Evolutionary conservation across 768 basidiomycete genomes (phyloP), one percentile per base, ranked within the genome.

Genomic region (Roridomyces roridus): DNA sequence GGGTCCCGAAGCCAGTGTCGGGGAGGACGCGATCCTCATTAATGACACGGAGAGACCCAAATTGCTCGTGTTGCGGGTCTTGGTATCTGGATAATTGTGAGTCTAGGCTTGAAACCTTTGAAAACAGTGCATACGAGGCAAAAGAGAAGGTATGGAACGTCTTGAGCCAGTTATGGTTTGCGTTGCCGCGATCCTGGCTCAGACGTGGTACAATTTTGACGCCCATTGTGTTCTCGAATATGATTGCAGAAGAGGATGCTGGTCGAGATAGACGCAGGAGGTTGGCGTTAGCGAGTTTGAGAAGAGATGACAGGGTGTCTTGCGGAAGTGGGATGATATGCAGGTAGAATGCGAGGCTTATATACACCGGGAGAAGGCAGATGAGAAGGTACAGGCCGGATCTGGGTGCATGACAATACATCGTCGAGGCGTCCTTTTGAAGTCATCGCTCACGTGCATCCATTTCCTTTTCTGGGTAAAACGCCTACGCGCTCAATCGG

Each of bases 71-170:
- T 7, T 3, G 36, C 20, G 44, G 14, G 43, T 54, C 45, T 3
- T 57, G 51, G 21, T 62, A 62, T 11, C 60, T 62, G 17, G 2
- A 28, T 12, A 51, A 15, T 10, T 12, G 14, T 37, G 2, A 14
- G 34, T 52, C 60, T 20, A 23, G 26, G n/a, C n/a, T n/a, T n/a
- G n/a, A n/a, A n/a, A n/a, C n/a, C n/a, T n/a, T n/a, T n/a, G n/a
- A n/a, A n/a, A n/a, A n/a, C n/a, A n/a, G n/a, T n/a, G 77, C 85
- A 35, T 68, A 89, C 87, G 72, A 71, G 0, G 88, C 84, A 63
- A 92, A 92, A 1, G 88, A 83, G 68, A 94, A 95, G 0, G 92
- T 90, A 64, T 94, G 88, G 78, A 91, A 91, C 0, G 90, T 87
- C 78, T 93, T 94, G 49, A 95, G 76, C 92, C 92, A 95, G 23